These are phyloP conservation scores for Neurospora tetraspora DNA, from an alignment of 495 filamentous ascomycete species.

Conservation along the genomic window DNA sequence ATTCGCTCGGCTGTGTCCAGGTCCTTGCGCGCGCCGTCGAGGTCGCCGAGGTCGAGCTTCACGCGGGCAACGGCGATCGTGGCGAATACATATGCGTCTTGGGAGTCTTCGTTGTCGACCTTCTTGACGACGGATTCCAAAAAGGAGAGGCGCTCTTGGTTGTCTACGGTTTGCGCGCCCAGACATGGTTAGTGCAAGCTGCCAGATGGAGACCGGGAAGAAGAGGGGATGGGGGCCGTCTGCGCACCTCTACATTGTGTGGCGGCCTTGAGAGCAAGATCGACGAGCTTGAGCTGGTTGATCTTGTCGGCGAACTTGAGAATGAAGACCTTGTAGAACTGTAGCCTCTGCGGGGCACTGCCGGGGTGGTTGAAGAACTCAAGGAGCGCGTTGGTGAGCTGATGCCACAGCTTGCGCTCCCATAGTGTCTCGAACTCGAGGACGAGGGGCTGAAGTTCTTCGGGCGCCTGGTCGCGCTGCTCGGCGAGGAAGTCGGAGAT, in stretches of 20 bases:
- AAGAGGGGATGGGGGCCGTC: conserved; percentile 2
- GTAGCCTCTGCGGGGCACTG: conserved; percentile 74
- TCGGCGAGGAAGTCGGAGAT: conserved; percentile 87
- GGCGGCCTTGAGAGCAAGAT: conserved; percentile 75
- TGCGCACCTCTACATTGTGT: conserved; percentile 70
- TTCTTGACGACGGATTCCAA: conserved; percentile 73
- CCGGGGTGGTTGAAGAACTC: conserved; percentile 78
- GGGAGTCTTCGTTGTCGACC: conserved; percentile 84
- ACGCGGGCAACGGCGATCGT: conserved; percentile 83
- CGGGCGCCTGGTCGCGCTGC: conserved; percentile 75
- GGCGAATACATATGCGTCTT: conserved; percentile 95
- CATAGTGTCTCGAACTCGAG: conserved; percentile 92
- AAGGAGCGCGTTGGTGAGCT: conserved; percentile 82
- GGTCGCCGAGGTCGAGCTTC: conserved; percentile 65
- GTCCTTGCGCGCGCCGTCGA: conserved; percentile 69
- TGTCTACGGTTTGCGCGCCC: conserved; percentile 43
- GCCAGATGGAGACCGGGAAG: background rate
- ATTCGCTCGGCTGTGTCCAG: conserved; percentile 79
- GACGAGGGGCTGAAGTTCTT: conserved; percentile 77
- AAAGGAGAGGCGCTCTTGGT: conserved; percentile 79
- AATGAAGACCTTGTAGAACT: conserved; percentile 89
- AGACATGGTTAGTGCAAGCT: background rate
- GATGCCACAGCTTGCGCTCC: conserved; percentile 99
- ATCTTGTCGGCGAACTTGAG: conserved; percentile 95
- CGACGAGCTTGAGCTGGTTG: conserved; percentile 95